These are phyloP conservation scores for Tetracentron sinense DNA, from an alignment of 164 flowering plant genomes.

Conservation along the genomic window DNA sequence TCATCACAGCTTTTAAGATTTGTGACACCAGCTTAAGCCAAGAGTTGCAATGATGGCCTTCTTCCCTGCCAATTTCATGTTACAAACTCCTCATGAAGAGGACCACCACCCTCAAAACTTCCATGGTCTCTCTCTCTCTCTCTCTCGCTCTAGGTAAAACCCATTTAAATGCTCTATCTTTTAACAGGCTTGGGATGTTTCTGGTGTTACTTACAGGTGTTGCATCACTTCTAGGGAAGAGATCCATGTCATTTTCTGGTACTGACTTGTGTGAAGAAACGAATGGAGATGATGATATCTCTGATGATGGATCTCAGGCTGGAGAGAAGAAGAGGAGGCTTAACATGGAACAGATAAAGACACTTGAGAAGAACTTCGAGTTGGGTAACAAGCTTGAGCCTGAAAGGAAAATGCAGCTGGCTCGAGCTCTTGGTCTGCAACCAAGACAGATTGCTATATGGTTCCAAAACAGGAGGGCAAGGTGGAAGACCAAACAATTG, in stretches of 20 bases:
- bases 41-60: conserved; percentile 72
- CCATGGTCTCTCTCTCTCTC: conserved; percentile 26
- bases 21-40: conserved; percentile 14
- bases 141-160: conserved; percentile 5
- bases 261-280: conserved; percentile 31
- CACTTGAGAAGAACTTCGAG: conserved; percentile 79
- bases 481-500: conserved; percentile 83
- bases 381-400: conserved; percentile 78
- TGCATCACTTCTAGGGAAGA: conserved; percentile 35
- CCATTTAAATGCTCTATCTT: neutral
- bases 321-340: conserved; percentile 79
- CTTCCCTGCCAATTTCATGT: conserved; percentile 83
- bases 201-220: conserved; percentile 28
- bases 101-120: conserved; percentile 60
- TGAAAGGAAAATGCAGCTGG: conserved; percentile 72
- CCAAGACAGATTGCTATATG: conserved; percentile 79
- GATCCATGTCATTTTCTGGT: conserved; percentile 55
- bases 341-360: conserved; percentile 65
- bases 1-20: conserved; percentile 15
- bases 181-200: neutral
- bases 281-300: conserved; percentile 39
- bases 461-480: conserved; percentile 83
- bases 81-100: conserved; percentile 48
- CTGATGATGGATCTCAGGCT: conserved; percentile 59
- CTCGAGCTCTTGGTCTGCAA: conserved; percentile 61